Base-by-base conservation (phyloP, 768 basidiomycete genomes). In the Russula foetens region DNA sequence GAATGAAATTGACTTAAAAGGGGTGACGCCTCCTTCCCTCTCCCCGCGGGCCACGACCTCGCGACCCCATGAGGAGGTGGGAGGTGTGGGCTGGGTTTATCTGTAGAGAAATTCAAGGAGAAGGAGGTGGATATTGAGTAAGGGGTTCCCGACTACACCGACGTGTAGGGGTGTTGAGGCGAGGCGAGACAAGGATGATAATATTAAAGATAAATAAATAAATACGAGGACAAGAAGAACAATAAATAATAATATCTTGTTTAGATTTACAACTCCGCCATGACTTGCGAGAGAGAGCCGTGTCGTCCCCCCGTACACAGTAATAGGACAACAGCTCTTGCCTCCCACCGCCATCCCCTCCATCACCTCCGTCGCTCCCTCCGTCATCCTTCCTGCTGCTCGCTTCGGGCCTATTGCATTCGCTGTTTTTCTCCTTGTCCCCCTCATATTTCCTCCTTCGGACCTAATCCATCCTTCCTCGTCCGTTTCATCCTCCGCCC, bases 321-420 rank as follows among this genome's bases (percentile, higher is more conserved):
- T 44, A 44, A 54, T 43, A 43, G 56, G 63, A 59, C 65, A 64
- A 58, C 58, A 62, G 63, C 62, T 64, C 59, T 64, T 66, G 51
- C 65, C 65, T 66, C 65, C 65, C 65, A 66, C 65, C 65, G 60
- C 59, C 65, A 66, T 66, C 62, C 63, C 63, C 65, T 54, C 65
- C 56, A 63, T 58, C 56, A 19, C 57, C 33, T 63, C 55, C 54
- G 49, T 43, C 56, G 62, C 28, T 55, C 57, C 63, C 62, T 59
- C 45, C 58, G 21, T 24, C 55, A 6, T 53, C 53, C 62, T 38
- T 31, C 64, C 62, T 56, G 58, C n/a, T 50, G 48, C 49, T 47
- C 31, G 46, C 56, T 31, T 49, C 58, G 56, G 56, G 39, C 21
- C 38, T 7, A 50, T 58, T 55, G 15, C 45, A 38, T 43, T 49